Evolutionary conservation across 495 filamentous ascomycete genomes (phyloP).

Genomic region (Penicillium silybi): DNA sequence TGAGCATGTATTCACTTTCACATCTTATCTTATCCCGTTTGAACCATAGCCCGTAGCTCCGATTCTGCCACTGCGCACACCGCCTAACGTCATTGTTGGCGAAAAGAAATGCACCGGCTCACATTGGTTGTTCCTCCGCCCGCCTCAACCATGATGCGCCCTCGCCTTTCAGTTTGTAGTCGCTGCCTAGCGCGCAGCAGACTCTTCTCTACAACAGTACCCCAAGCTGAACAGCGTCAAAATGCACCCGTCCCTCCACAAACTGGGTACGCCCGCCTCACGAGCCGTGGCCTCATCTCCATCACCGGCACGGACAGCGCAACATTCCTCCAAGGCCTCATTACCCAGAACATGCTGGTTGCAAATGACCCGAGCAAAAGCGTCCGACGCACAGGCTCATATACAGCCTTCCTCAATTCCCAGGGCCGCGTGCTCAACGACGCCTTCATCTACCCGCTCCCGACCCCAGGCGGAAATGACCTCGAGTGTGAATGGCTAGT

Average conservation of each 20-base stretch:
- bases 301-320: constrained; percentile 73
- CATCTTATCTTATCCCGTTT: not conserved
- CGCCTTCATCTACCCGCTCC: constrained; percentile 76
- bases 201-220: constrained; percentile 31
- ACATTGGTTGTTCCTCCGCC: constrained; percentile 9
- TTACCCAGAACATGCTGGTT: constrained; percentile 67
- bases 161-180: constrained; percentile 25
- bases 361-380: constrained; percentile 34
- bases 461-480: constrained; percentile 23
- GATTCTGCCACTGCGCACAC: constrained; percentile 26
- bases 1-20: not conserved
- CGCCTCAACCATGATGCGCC: constrained; percentile 31
- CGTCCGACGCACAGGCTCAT: constrained; percentile 50
- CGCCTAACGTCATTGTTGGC: constrained; percentile 29
- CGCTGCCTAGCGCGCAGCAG: constrained; percentile 24
- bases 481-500: constrained; percentile 63
- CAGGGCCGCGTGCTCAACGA: constrained; percentile 81
- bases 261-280: constrained; percentile 50
- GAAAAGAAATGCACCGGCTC: constrained; percentile 12
- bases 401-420: constrained; percentile 80
- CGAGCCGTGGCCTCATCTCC: constrained; percentile 71
- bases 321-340: constrained; percentile 81
- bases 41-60: not conserved
- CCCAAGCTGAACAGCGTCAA: constrained; percentile 12
- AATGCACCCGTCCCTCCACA: constrained; percentile 29